Base-by-base conservation (phyloP, 495 filamentous ascomycete species). In the Podospora appendiculata region DNA sequence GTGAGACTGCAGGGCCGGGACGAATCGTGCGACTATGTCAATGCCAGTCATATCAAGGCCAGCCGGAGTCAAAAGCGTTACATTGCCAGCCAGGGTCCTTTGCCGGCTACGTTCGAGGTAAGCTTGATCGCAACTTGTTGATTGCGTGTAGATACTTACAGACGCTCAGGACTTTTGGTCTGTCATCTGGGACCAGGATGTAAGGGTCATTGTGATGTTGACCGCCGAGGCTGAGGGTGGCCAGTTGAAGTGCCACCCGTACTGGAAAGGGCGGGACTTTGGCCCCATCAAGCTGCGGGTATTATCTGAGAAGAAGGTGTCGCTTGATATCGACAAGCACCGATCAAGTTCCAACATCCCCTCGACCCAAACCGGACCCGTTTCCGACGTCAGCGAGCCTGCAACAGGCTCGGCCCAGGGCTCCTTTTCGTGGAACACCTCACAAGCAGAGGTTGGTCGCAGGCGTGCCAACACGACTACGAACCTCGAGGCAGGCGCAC, bases 171-270 rank as follows among this genome's bases (percentile, higher is more conserved):
- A 98, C 69, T 98, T 98, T 62, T 98, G 93, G 93, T 90, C 88
- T 43, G 84, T 96, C 17, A 78, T 96, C 42, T 98, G 93, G 93
- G 92, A 97, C 62, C 87, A 97, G 71, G 90, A 96, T 63, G 83
- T 94, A 19, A 84, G 90, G 48, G 87, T 97, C 32, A 81, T 98
- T 50, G 91, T 98, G 54, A 96, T 96, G 79, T 75, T 98, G 50
- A 97, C 93, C 4, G 92, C 93, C n/a, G 93, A 98, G 65, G 74
- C 84, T 19, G 93, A 98, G 73, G 88, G 93, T 25, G 92, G 94
- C 8, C 94, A 96, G 59, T 74, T 92, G 14, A 98, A 97, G 67
- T 93, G 91, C 52, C 90, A 98, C 63, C 85, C 86, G 1, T 98
- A 95, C 65, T 98, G 93, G 93, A 72, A 81, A 35, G 79, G 76